These are phyloP conservation scores for Candida manassasensis DNA, from an alignment of 805 yeast genomes.

Conservation along the genomic window DNA sequence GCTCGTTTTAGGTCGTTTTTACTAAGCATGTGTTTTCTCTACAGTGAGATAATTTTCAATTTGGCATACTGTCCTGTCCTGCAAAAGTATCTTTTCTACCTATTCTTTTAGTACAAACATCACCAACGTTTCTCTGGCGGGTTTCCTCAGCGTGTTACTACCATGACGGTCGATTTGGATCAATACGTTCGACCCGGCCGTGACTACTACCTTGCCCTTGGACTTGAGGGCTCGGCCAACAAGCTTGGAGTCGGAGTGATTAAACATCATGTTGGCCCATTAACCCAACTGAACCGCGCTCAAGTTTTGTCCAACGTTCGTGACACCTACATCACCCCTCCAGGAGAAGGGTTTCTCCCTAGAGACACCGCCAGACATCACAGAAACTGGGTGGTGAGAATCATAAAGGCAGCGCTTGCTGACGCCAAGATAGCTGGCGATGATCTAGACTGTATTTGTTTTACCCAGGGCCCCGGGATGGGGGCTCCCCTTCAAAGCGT, in stretches of 20 bases:
- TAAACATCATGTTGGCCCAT: constrained; percentile 61
- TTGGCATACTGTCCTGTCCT: too few relatives aligned
- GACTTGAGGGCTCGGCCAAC: constrained; percentile 96
- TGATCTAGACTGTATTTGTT: constrained; percentile 77
- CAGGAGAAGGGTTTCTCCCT: constrained; percentile 97
- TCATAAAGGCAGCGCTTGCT: constrained; percentile 59
- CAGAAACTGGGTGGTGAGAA: constrained; percentile 85
- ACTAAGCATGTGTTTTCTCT: too few relatives aligned
- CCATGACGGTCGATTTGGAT: constrained; percentile 45
- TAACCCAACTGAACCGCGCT: constrained; percentile 57
- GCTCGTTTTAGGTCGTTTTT: too few relatives aligned
- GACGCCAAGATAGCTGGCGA: constrained; percentile 50
- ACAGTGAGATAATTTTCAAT: too few relatives aligned
- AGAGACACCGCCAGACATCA: constrained; percentile 97
- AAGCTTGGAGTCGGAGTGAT: constrained; percentile 93
- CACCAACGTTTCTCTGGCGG: too few relatives aligned
- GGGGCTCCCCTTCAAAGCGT: constrained; percentile 97
- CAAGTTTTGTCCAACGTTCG: constrained; percentile 82
- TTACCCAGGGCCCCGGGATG: constrained; percentile 99
- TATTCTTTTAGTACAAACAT: too few relatives aligned
- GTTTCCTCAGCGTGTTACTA: too few relatives aligned
- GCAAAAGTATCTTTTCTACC: too few relatives aligned
- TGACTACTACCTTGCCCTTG: constrained; percentile 67
- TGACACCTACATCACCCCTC: constrained; percentile 93
- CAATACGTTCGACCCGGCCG: constrained; percentile 36